Evolutionary conservation across 2,329 filamentous ascomycete genomes (phyloP).

Genomic region (Calonectria pteridis): DNA sequence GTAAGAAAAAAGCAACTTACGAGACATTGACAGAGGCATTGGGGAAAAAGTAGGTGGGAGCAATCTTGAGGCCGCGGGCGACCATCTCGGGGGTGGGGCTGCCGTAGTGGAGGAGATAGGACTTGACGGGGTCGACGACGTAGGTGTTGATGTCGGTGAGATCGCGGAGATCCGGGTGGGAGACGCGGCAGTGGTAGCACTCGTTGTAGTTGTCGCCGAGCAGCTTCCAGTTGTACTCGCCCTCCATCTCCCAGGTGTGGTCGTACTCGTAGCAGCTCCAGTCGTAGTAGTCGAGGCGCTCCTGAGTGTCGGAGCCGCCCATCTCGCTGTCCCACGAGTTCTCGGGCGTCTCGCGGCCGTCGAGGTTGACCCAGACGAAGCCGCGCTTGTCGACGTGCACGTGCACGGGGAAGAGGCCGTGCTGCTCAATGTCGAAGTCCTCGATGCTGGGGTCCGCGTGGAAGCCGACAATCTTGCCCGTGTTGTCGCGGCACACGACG

Average conservation of each 20-base stretch:
- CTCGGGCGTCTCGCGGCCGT: constrained; percentile 58
- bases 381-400: constrained; percentile 63
- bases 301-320: constrained; percentile 58
- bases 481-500: constrained; percentile 53
- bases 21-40: constrained; percentile 62
- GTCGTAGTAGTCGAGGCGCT: constrained; percentile 58
- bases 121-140: constrained; percentile 48
- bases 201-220: constrained; percentile 74
- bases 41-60: constrained; percentile 61
- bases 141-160: constrained; percentile 69
- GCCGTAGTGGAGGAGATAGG: constrained; percentile 22
- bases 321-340: constrained; percentile 65
- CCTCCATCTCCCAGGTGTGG: constrained; percentile 67
- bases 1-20: constrained; percentile 49
- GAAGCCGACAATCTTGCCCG: constrained; percentile 67
- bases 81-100: constrained; percentile 23
- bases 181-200: constrained; percentile 72
- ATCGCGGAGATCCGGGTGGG: constrained; percentile 67
- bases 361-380: constrained; percentile 71
- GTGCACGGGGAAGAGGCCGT: constrained; percentile 66
- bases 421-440: constrained; percentile 66
- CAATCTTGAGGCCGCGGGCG: constrained; percentile 12
- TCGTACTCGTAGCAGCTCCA: constrained; percentile 67
- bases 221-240: constrained; percentile 70
- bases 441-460: constrained; percentile 64